Evolutionary conservation across 768 basidiomycete genomes (phyloP).

Genomic region (Sporobolomyces pararoseus): DNA sequence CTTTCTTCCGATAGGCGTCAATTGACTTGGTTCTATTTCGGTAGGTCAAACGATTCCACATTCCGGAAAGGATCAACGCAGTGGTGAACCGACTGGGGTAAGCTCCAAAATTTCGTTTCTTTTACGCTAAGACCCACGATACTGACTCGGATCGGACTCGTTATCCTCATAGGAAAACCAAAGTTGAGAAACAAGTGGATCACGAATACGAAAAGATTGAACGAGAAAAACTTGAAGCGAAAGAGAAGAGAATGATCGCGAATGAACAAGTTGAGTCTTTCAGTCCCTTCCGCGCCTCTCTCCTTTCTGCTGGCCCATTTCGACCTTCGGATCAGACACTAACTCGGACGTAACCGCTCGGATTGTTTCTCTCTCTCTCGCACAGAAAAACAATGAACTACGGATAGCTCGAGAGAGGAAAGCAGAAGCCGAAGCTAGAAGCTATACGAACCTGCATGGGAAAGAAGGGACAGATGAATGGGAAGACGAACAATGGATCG

Average conservation of each 20-base stretch:
- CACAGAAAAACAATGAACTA: constrained; percentile 71
- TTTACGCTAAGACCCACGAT: neutral
- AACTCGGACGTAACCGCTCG: no score
- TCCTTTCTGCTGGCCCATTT: neutral
- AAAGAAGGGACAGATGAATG: constrained; percentile 14
- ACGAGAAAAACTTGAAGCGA: constrained; percentile 55
- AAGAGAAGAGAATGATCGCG: constrained; percentile 62
- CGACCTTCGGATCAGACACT: no score
- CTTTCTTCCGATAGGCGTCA: neutral
- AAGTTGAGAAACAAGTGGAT: constrained; percentile 61
- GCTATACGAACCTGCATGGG: constrained; percentile 60
- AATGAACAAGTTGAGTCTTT: constrained; percentile 62
- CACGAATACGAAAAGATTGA: constrained; percentile 85
- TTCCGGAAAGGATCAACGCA: constrained; percentile 73
- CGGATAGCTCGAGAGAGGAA: constrained; percentile 72
- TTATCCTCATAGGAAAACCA: constrained; percentile 57
- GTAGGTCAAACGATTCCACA: constrained; percentile 70
- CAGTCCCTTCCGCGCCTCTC: neutral
- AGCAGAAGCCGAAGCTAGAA: constrained; percentile 80
- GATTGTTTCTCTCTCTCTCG: neutral
- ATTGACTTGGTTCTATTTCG: neutral
- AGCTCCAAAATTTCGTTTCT: neutral
- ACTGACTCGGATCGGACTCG: neutral
- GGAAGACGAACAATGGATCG: constrained; percentile 36
- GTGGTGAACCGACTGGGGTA: constrained; percentile 82